Conservation (phyloP, 306 rosid species). For the Cotoneaster glaucophyllus region DNA sequence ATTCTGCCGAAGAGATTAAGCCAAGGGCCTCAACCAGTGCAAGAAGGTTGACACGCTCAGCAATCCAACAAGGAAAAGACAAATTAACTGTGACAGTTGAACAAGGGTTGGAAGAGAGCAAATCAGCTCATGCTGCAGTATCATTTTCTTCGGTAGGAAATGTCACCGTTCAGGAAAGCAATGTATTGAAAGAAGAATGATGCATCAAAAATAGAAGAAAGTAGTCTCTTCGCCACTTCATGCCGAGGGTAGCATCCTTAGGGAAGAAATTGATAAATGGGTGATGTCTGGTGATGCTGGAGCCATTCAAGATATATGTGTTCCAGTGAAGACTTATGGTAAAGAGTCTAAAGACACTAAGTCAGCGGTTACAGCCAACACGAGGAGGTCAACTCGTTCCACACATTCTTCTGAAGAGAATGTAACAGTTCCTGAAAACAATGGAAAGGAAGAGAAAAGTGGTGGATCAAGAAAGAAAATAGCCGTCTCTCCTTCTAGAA, state of each 20-base stretch:
- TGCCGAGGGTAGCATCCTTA: constrained; percentile 3
- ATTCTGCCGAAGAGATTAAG: constrained; percentile 3
- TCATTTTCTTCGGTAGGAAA: background rate
- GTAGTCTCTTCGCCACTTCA: background rate
- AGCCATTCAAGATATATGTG: constrained; percentile 2
- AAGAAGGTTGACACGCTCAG: constrained; percentile 1
- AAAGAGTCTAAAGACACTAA: background rate
- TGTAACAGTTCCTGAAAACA: background rate
- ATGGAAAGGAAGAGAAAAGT: background rate
- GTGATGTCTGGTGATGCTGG: background rate
- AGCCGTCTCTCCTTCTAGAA: background rate
- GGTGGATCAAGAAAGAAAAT: background rate
- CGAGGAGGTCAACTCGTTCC: constrained; percentile 3
- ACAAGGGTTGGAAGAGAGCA: constrained; percentile 1
- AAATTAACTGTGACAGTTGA: background rate
- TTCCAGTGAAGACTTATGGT: background rate
- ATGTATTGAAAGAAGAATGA: background rate
- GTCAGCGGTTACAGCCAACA: background rate
- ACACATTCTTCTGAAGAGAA: background rate
- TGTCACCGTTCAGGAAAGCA: background rate
- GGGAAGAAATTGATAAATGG: background rate
- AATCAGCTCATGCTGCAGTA: background rate
- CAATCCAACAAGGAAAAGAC: constrained; percentile 1
- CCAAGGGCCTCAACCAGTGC: background rate
- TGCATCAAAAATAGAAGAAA: background rate